Base-by-base conservation (phyloP, 169 alveolate genomes). In the Cryptosporidium ubiquitum region DNA sequence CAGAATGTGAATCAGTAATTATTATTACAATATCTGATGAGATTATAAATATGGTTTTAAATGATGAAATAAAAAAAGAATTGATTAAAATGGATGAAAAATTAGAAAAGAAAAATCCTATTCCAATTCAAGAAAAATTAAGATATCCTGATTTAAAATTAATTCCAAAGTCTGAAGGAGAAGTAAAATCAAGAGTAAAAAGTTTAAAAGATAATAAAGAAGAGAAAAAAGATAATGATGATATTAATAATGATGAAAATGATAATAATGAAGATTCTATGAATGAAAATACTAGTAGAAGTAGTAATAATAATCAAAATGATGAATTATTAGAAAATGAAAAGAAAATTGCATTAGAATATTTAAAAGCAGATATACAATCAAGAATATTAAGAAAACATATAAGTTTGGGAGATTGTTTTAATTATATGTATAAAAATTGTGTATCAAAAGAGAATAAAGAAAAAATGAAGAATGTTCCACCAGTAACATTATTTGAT, bases 351-450 rank as follows among this genome's bases (percentile, higher is more conserved):
- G 20, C 57, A 37, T 35, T 73, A 57, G 85, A 73, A 20, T 73
- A 73, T 73, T 58, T 73, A 35, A 52, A 57, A 23, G 68, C 85
- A 20, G 85, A 73, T 37, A 73, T 73, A 55, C 69, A 73, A 73
- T 73, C 85, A 35, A 73, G 55, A 73, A 73, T 73, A 73, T 35
- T 73, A 37, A 73, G 85, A 73, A 73, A 42, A 39, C 85, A 73
- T 51, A 37, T 20, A 18, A 73, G 85, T 73, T 55, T 73, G 23
- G 44, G 39, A 20, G 85, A 73, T 0, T 35, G 71, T 37, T 73
- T 73, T 40, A 73, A 73, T 16, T 73, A 73, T 57, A 73, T 73
- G 16, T 73, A 51, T 73, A 58, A 73, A 5, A 29, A 73, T 4
- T 52, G 55, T 73, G 85, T 73, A 33, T 20, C 84, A 70, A 70